Evolutionary conservation across 2,329 filamentous ascomycete species (phyloP).

Genomic region (Pezicula radicicola): DNA sequence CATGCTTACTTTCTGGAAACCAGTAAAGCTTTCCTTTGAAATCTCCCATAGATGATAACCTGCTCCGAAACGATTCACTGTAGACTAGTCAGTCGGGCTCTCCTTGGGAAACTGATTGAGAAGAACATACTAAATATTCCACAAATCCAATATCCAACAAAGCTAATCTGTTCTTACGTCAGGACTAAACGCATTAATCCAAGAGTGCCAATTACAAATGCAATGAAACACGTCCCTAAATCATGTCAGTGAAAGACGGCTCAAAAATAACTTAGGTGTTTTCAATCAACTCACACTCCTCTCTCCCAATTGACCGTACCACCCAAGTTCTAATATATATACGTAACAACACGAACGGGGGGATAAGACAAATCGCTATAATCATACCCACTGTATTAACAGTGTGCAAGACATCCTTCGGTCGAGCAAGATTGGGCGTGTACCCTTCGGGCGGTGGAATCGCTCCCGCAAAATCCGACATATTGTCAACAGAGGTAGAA

Average conservation of each 20-base stretch:
- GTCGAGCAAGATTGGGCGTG: not conserved
- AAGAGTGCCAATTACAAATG: not conserved
- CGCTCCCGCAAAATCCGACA: not conserved
- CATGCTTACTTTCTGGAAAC: constrained; percentile 4
- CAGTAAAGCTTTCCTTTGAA: not conserved
- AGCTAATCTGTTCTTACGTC: not conserved
- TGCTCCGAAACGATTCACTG: constrained; percentile 7
- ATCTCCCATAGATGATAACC: constrained; percentile 14
- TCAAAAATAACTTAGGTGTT: not conserved
- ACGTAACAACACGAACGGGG: not conserved
- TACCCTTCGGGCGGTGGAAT: not conserved
- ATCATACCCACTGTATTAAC: not conserved
- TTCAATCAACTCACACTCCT: not conserved
- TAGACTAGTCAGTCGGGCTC: not conserved
- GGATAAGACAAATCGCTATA: not conserved
- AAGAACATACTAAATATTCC: not conserved
- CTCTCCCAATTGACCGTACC: not conserved
- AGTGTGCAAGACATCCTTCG: not conserved
- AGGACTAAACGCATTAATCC: not conserved
- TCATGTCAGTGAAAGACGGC: not conserved
- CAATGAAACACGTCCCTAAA: not conserved
- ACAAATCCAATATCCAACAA: not conserved
- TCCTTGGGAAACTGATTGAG: not conserved
- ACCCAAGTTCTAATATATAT: not conserved
- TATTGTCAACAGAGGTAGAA: not conserved